A percentile compares a stretch with the other conserved stretches of the same genome.
These are phyloP conservation scores for Apiotrichum gamsii DNA, from an alignment of 1,284 basidiomycete species.

Conservation along the genomic window DNA sequence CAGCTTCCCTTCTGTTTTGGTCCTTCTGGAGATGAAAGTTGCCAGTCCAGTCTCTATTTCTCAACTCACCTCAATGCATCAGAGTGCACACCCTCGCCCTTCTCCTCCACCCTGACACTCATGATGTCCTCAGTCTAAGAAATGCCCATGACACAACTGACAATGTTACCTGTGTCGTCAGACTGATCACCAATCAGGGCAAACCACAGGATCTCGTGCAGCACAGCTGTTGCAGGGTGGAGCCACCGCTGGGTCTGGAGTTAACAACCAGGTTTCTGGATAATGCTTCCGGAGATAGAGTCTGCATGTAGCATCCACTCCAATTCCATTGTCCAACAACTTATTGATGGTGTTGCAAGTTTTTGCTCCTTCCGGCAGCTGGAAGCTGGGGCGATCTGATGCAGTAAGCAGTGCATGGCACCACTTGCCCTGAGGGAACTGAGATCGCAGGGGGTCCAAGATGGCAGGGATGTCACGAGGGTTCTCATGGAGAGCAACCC, in stretches of 20 bases:
- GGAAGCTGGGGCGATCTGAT: too few relatives aligned
- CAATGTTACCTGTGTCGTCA: conserved; percentile 45
- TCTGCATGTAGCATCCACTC: too few relatives aligned
- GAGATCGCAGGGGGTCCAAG: too few relatives aligned
- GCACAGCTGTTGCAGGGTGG: conserved; percentile 40
- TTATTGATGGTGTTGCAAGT: too few relatives aligned
- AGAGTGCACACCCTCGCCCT: conserved; percentile 39
- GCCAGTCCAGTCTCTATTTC: too few relatives aligned
- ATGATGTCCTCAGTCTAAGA: conserved; percentile 47
- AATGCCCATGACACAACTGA: conserved; percentile 47
- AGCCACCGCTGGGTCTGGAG: conserved; percentile 29
- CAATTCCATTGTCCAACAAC: too few relatives aligned
- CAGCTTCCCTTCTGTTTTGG: conserved; percentile 1
- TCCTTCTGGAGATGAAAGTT: too few relatives aligned
- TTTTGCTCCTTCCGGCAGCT: too few relatives aligned
- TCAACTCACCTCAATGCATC: conserved; percentile 41
- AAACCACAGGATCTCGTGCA: conserved; percentile 43
- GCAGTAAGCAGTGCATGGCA: too few relatives aligned
- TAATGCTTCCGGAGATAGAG: not conserved
- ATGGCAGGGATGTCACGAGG: too few relatives aligned
- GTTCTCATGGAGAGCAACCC: too few relatives aligned
- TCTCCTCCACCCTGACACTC: conserved; percentile 48
- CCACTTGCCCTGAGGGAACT: too few relatives aligned
- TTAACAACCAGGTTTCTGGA: not conserved
- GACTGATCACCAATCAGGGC: conserved; percentile 48